phyloP scores from a whole-genome alignment of 2,329 filamentous ascomycete species.

The Neofusicoccum laricinum region DNA sequence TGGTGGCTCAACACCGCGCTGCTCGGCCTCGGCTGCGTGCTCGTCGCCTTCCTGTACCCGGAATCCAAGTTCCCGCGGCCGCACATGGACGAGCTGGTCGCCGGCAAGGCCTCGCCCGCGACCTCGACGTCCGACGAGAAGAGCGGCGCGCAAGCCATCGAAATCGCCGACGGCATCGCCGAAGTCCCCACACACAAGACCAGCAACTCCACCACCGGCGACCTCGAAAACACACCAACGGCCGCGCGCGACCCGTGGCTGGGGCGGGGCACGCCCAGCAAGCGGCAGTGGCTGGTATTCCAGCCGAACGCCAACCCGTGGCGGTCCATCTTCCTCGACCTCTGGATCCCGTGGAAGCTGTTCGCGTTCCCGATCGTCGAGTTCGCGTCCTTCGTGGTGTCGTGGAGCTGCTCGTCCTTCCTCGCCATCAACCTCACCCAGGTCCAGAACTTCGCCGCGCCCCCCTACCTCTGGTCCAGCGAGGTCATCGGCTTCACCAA shows the following conservation, averaged over 20 bases:
- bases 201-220: slow-evolving; percentile 19
- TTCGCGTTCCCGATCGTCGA: slow-evolving; percentile 62
- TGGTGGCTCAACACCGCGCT: slow-evolving; percentile 65
- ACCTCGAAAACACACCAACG: slow-evolving; percentile 29
- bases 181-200: slow-evolving; percentile 25
- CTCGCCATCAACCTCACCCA: slow-evolving; percentile 61
- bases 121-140: slow-evolving; percentile 25
- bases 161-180: slow-evolving; percentile 19
- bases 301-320: slow-evolving; percentile 47
- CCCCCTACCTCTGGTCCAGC: slow-evolving; percentile 54
- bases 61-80: slow-evolving; percentile 60
- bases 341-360: slow-evolving; percentile 62
- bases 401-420: slow-evolving; percentile 58
- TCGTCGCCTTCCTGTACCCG: slow-evolving; percentile 60
- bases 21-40: slow-evolving; percentile 48
- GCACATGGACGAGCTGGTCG: slow-evolving; percentile 29
- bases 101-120: neutral
- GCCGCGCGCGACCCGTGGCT: slow-evolving; percentile 54
- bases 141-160: slow-evolving; percentile 17
- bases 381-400: slow-evolving; percentile 60
- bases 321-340: slow-evolving; percentile 49
- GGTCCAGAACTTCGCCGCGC: slow-evolving; percentile 52
- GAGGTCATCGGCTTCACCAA: slow-evolving; percentile 55
- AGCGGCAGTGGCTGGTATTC: slow-evolving; percentile 55
- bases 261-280: slow-evolving; percentile 54